Base-by-base conservation (phyloP, 2,329 filamentous ascomycete genomes). In the Aspergillus ruber region DNA sequence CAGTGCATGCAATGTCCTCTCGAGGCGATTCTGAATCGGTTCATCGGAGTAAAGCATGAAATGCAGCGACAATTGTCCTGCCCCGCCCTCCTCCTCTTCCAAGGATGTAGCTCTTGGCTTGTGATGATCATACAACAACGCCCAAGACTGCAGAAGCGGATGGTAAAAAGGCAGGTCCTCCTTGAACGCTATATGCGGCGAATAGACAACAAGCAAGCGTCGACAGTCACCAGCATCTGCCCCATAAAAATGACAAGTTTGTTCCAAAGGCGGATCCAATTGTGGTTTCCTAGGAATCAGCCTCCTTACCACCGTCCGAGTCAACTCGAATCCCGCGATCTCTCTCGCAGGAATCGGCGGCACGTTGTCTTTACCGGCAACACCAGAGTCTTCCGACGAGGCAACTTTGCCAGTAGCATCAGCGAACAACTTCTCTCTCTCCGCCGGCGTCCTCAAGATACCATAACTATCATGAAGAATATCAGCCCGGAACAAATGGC, bases 81-180 rank as follows among this genome's bases (percentile, higher is more conserved):
- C 51, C 1, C 56, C 52, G 29, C 48, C 36, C 29, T 63, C 62
- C 18, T 62, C 61, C 12, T 64, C 58, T n/a, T 60, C 51, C 3
- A 69, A 50, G 6, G 13, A 13, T 6, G 33, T 40, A 33, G 48
- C 44, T 17, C 51, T 41, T 33, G 42, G 12, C 7, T 52, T 51
- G 17, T 39, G 6, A 45, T 32, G 65, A 32, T 80, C 79, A 66
- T 94, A 88, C 6, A 90, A 71, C 56, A 93, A 90, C 4, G 84
- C 88, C 20, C 95, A 75, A 10, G 81, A 82, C 44, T 76, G 78
- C 18, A 95, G 84, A 45, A 79, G 76, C 18, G 91, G 91, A 62
- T 96, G 90, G 67, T 96, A 97, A 69, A 86, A 95, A 1, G 91
- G 91, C 51, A 93, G 77, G 2, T 85, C 78, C 12, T 79, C 74